phyloP scores from a whole-genome alignment of 805 yeast species.

The Jamesozyma lodderae region DNA sequence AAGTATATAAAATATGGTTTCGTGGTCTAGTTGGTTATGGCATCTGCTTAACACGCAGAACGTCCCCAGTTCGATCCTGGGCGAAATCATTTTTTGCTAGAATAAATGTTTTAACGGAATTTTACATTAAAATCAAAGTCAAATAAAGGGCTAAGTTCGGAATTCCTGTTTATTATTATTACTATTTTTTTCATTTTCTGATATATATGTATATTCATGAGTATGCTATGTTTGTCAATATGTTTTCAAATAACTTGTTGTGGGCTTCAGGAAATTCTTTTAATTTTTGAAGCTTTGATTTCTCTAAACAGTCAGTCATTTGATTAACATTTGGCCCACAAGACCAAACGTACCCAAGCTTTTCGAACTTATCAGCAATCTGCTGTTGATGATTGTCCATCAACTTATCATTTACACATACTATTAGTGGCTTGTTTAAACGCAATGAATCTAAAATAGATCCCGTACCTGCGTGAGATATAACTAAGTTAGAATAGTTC shows the following conservation, averaged over 20 bases:
- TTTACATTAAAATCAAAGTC: no score
- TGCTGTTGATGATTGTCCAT: conserved; percentile 85
- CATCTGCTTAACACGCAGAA: conserved; percentile 99
- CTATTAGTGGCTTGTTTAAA: conserved; percentile 46
- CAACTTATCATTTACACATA: conserved; percentile 59
- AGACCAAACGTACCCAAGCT: conserved; percentile 24
- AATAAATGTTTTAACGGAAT: no score
- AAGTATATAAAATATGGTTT: conserved; percentile 40
- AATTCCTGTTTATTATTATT: no score
- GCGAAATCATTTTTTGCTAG: conserved; percentile 63
- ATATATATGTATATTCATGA: not conserved
- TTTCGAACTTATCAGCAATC: conserved; percentile 50
- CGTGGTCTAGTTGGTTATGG: conserved; percentile 99
- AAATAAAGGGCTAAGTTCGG: no score
- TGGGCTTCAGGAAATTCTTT: not conserved
- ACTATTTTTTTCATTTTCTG: no score
- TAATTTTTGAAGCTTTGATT: not conserved
- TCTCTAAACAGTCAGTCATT: not conserved
- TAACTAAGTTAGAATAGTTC: conserved; percentile 44
- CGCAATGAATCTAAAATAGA: conserved; percentile 75
- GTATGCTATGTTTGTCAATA: not conserved
- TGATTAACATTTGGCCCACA: conserved; percentile 4
- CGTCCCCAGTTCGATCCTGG: conserved; percentile 99
- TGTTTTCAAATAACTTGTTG: conserved; percentile 2
- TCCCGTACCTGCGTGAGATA: conserved; percentile 91